Evolutionary conservation across 805 yeast species (phyloP).

Genomic region (Candida oleophila): DNA sequence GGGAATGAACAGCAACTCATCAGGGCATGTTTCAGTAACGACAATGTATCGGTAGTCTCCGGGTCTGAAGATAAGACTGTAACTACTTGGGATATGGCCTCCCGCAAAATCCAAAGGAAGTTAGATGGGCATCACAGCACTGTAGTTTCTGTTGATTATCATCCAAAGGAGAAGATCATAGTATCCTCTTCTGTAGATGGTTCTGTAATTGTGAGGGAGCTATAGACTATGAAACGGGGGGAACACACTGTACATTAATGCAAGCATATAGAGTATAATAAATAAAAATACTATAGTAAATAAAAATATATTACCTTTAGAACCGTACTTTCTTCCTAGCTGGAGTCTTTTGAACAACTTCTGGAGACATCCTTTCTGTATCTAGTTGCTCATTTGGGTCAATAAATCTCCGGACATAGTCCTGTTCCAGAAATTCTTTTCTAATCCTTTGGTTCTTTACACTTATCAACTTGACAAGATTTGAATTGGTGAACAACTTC

Average conservation of each 20-base stretch:
- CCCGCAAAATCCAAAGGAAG: constrained; percentile 48
- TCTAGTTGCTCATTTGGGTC: constrained; percentile 5
- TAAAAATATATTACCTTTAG: constrained; percentile 5
- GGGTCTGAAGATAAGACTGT: constrained; percentile 65
- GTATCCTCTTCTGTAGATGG: constrained; percentile 58
- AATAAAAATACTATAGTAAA: neutral
- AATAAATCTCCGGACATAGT: constrained; percentile 16
- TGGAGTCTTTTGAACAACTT: neutral
- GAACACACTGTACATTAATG: too few species aligned
- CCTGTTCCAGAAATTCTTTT: constrained; percentile 16
- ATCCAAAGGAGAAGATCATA: constrained; percentile 41
- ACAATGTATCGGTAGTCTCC: constrained; percentile 42
- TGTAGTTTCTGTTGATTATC: constrained; percentile 59
- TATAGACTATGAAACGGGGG: constrained; percentile 10
- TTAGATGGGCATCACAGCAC: constrained; percentile 61
- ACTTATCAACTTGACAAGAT: constrained; percentile 25
- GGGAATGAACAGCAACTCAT: constrained; percentile 52
- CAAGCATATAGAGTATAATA: neutral
- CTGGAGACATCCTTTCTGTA: neutral
- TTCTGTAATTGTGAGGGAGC: constrained; percentile 47
- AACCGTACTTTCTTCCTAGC: constrained; percentile 16
- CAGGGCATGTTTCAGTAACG: constrained; percentile 47
- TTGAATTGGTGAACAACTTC: constrained; percentile 28
- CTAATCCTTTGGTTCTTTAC: constrained; percentile 20
- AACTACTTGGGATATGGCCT: constrained; percentile 58